phyloP scores from a whole-genome alignment of 345 rosid genomes.

The Populus ilicifolia region DNA sequence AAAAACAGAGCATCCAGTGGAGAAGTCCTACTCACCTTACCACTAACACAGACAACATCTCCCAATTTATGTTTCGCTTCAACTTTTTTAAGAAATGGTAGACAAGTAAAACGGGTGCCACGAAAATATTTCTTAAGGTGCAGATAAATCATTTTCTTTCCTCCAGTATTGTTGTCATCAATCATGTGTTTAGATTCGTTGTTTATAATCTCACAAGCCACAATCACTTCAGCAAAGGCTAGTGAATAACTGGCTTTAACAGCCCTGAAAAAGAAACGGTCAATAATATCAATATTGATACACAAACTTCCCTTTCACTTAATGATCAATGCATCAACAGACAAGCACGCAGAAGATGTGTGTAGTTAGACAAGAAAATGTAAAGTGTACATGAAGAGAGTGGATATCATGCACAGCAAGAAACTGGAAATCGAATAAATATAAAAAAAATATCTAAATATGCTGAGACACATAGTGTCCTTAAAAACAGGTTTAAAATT shows the following conservation, averaged over 20 bases:
- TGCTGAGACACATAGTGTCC: background rate
- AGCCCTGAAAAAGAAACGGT: conserved; percentile 52
- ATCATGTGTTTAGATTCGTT: conserved; percentile 28
- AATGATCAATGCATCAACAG: background rate
- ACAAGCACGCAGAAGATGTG: background rate
- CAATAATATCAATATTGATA: conserved; percentile 11
- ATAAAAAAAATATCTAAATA: background rate
- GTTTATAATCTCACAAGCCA: conserved; percentile 58
- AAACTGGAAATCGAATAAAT: background rate
- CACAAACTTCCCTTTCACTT: background rate
- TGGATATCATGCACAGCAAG: background rate
- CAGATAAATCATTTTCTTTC: conserved; percentile 53
- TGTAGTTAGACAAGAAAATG: background rate
- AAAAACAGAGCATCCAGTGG: background rate
- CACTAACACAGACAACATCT: conserved; percentile 77
- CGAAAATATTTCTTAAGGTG: conserved; percentile 86
- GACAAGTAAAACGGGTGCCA: conserved; percentile 71
- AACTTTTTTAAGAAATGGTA: conserved; percentile 62
- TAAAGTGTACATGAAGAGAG: background rate
- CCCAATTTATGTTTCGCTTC: conserved; percentile 61
- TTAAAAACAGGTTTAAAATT: background rate
- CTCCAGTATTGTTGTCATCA: conserved; percentile 22
- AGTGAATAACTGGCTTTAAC: conserved; percentile 58
- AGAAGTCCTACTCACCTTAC: conserved; percentile 56
- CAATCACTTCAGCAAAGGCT: conserved; percentile 82